Percentiles rank a stretch among this genome's conserved stretches.
phyloP scores from a whole-genome alignment of 2,329 filamentous ascomycete species.

The Pestalotiopsis sp. region DNA sequence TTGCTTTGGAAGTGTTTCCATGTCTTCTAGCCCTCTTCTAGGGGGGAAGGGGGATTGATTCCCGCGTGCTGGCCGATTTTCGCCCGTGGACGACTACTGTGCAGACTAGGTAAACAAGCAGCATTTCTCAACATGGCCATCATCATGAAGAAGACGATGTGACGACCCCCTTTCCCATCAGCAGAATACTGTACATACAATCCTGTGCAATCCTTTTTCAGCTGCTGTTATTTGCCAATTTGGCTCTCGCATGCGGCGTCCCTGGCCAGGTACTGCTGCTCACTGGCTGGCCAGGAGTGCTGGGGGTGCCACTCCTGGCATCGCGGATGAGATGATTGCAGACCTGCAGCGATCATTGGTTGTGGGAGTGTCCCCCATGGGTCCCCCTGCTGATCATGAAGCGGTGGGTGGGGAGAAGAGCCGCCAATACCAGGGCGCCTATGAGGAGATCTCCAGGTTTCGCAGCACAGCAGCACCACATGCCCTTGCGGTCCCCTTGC shows the following conservation, averaged over 20 bases:
- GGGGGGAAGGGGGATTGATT: background rate
- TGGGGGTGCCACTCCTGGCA: background rate
- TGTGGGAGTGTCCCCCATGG: background rate
- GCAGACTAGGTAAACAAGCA: background rate
- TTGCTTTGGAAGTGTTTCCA: background rate
- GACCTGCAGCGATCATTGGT: background rate
- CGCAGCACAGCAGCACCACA: background rate
- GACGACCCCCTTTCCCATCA: background rate
- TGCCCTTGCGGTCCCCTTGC: background rate
- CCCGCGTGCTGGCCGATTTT: background rate
- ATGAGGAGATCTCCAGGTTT: constrained; percentile 1
- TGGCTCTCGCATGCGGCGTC: background rate
- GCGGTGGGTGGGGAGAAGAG: constrained; percentile 2
- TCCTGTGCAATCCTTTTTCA: background rate
- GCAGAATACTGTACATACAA: background rate
- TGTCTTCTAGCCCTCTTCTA: background rate
- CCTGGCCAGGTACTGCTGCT: background rate
- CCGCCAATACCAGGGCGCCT: constrained; percentile 1
- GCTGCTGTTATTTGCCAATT: background rate
- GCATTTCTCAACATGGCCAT: background rate
- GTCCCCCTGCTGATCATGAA: constrained; percentile 9
- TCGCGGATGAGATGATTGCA: background rate
- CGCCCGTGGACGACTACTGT: background rate
- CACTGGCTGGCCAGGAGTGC: background rate
- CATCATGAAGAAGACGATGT: background rate